phyloP scores from a whole-genome alignment of 257 asterid genomes.

The Nemophila menziesii region DNA sequence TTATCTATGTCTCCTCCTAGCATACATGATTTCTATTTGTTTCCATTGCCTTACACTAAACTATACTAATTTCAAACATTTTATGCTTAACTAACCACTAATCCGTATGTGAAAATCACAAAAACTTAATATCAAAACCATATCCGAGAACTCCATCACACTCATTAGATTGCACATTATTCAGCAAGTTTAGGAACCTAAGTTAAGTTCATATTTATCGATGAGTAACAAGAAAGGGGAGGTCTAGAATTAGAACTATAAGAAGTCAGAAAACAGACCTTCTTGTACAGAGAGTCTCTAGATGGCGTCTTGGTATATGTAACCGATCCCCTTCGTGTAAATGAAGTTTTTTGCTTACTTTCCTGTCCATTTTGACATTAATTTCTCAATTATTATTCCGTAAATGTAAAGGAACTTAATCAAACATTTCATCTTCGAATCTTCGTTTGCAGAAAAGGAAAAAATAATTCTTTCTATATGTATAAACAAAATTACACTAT shows the following conservation, averaged over 20 bases:
- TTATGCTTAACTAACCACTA: background rate
- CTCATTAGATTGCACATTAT: background rate
- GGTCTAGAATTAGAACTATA: background rate
- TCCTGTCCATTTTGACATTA: constrained; percentile 33
- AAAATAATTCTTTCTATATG: background rate
- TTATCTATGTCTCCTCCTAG: background rate
- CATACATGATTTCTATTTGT: too few relatives aligned
- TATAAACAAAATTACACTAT: background rate
- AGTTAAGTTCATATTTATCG: background rate
- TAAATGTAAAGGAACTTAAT: background rate
- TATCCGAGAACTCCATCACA: background rate
- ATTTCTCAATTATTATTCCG: constrained; percentile 3
- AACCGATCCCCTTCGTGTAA: constrained; percentile 78
- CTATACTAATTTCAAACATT: too few relatives aligned
- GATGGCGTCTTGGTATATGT: constrained; percentile 86
- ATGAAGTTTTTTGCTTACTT: constrained; percentile 54
- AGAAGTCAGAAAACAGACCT: constrained; percentile 28
- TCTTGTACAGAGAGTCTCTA: constrained; percentile 55
- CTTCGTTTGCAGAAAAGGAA: background rate
- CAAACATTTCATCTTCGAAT: background rate
- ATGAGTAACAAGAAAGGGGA: background rate
- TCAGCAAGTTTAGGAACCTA: background rate
- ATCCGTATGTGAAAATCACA: too few relatives aligned
- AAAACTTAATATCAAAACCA: too few relatives aligned
- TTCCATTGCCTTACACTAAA: too few relatives aligned